Evolutionary conservation across 106 monocot genomes (phyloP).

Genomic region (Apostasia ramifera): DNA sequence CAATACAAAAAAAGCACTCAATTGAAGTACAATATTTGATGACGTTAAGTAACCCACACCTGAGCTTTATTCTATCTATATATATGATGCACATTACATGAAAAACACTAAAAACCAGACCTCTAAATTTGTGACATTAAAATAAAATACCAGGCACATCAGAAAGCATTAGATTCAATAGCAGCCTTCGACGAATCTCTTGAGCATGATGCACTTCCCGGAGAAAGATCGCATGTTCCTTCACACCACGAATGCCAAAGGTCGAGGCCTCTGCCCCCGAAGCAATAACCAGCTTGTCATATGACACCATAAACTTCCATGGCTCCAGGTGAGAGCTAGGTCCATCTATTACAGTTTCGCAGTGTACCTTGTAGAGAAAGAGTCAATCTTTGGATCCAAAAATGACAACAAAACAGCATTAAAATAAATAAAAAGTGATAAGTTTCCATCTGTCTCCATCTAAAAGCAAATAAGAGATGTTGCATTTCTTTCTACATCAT

Average conservation of each 20-base stretch:
- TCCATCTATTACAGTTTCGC: conserved; percentile 67
- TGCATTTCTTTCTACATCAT: too few relatives aligned
- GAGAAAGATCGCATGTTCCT: conserved; percentile 82
- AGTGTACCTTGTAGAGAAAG: conserved; percentile 42
- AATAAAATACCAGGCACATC: conserved; percentile 68
- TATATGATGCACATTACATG: too few relatives aligned
- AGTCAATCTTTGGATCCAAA: not conserved
- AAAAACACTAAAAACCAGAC: not conserved
- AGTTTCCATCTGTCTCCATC: not conserved
- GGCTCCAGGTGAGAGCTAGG: conserved; percentile 29
- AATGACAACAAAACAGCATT: too few relatives aligned
- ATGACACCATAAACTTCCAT: conserved; percentile 76
- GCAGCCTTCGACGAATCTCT: conserved; percentile 78
- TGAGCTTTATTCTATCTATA: too few relatives aligned
- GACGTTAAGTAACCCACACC: too few relatives aligned
- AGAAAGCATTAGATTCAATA: conserved; percentile 92
- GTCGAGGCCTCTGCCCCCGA: conserved; percentile 86
- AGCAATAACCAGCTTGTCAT: conserved; percentile 89
- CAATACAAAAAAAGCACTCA: too few relatives aligned
- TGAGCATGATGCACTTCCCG: conserved; percentile 91
- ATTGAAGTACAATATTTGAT: too few relatives aligned
- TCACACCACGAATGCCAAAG: conserved; percentile 81
- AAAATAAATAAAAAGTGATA: not conserved
- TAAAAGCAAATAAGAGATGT: not conserved
- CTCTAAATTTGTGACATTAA: not conserved